Base-by-base conservation (phyloP, 495 filamentous ascomycete species). In the Gamarada debralockiae region DNA sequence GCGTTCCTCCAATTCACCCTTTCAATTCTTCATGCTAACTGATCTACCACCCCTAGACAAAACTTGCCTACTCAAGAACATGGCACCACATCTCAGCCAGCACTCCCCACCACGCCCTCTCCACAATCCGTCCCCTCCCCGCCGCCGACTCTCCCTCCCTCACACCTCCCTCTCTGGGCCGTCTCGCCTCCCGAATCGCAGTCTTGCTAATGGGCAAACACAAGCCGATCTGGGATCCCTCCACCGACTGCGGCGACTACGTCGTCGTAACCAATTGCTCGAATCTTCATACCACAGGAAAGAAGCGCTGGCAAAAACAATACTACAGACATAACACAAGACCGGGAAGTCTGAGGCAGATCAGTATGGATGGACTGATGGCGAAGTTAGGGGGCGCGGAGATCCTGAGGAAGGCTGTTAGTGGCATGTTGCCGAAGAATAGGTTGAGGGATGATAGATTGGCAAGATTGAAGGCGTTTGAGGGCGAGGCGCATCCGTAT, bases 361-460 rank as follows among this genome's bases (percentile, higher is more conserved):
- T 97, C 69, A 93, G 85, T 29, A 96, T 98, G 95, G 91, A 96
- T 67, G 78, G 80, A 56, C 83, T 98, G 80, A 90, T 96, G 74
- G 84, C 75, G 57, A 97, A 97, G 78, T 86, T 86, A 76, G 93
- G 93, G 52, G 93, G 93, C 57, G 90, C 86, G 33, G 93, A 98
- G 82, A 87, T 97, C 48, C 69, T 98, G 68, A 78, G 90, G 56
- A 87, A 87, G 69, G 93, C 93, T 10, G 93, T 98, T 21, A 84
- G 84, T 66, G 93, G 93, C 48, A 98, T 98, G 93, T 69, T 98
- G 73, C 93, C 93, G 42, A 98, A 97, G 86, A 98, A 98, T 71
- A 70, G 90, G 59, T 72, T 98, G 61, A 75, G 91, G 64, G 88
- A 93, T 65, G 84, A 86, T 72, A 69, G 95, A 54, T 69, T 98